Conservation (phyloP, 495 filamentous ascomycete species). For the Extremus antarcticus region DNA sequence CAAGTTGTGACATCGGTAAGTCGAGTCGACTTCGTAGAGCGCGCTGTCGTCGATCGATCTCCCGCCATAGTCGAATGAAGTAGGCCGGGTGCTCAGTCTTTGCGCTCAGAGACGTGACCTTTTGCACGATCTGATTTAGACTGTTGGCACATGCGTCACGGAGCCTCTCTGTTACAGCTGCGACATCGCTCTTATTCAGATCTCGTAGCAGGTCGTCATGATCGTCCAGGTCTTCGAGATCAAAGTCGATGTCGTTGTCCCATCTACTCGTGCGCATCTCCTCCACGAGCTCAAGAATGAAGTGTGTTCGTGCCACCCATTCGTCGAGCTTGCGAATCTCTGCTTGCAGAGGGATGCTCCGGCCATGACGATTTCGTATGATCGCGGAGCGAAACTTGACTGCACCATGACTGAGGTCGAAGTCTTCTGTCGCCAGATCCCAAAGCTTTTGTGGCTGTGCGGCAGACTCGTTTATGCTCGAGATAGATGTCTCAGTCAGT, state of each 20-base stretch:
- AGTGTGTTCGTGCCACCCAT: constrained; percentile 57
- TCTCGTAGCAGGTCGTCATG: constrained; percentile 52
- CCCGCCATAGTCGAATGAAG: constrained; percentile 63
- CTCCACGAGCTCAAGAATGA: constrained; percentile 49
- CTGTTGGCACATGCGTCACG: constrained; percentile 44
- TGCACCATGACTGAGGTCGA: constrained; percentile 47
- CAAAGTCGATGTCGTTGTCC: constrained; percentile 65
- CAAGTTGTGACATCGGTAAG: constrained; percentile 1
- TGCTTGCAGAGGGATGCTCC: constrained; percentile 50
- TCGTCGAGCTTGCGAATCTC: constrained; percentile 49
- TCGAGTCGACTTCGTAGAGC: neutral
- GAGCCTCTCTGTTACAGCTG: constrained; percentile 50
- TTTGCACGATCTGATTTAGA: constrained; percentile 47
- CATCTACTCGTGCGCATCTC: constrained; percentile 57
- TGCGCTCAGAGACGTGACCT: constrained; percentile 40
- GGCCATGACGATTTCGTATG: constrained; percentile 47
- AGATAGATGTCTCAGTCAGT: neutral
- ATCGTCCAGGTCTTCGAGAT: constrained; percentile 62
- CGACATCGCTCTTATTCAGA: constrained; percentile 64
- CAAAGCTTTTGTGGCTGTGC: constrained; percentile 25
- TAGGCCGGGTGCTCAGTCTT: constrained; percentile 43
- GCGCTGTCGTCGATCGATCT: constrained; percentile 36
- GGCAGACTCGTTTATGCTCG: neutral
- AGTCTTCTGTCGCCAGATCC: constrained; percentile 36
- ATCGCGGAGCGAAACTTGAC: constrained; percentile 43